Evolutionary conservation across 2,329 filamentous ascomycete genomes (phyloP), one percentile per base, ranked within the genome.

Genomic region (Aciculosporium take): DNA sequence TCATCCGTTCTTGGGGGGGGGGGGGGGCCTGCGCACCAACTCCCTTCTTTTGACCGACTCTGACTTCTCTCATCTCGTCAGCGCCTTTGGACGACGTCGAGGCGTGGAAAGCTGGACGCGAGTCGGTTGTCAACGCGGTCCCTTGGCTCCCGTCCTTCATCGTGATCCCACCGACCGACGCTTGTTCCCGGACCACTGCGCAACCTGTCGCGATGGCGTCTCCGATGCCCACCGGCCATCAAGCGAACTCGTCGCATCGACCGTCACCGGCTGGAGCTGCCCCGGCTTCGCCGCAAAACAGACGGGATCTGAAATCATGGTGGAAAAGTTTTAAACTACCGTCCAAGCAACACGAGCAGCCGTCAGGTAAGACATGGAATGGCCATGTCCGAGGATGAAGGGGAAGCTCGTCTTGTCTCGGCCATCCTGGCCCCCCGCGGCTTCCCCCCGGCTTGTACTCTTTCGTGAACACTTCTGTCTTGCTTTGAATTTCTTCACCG

Each of bases 241-340:
- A 56, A 45, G 52, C 56, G 45, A 59, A 53, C 47, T 55, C 53
- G 45, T 52, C 55, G 39, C 48, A 48, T 39, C 51, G 49, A 36
- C 41, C 46, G 31, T 43, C 51, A 18, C 46, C 51, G 36, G 49
- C 52, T 17, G 49, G 52, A 40, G 53, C 60, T 57, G 61, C 64
- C 62, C 54, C 70, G 58, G 57, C 71, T 58, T 86, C 84, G 32
- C 84, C 84, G 42, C 85, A 85, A 24, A 85, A 79, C 50, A 93
- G 83, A 66, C 79, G 85, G 59, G 87, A 94, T 59, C 69, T 96
- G 52, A 83, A 87, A 52, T 93, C 84, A 45, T 98, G 91, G 91
- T 96, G 91, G 91, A 94, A 87, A 64, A 79, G 81, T 54, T 96
- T 98, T 66, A 91, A 91, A 65, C 74, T 83, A 41, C 68, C 72